phyloP scores from a whole-genome alignment of 2,329 filamentous ascomycete species.

The Polychaeton citri region DNA sequence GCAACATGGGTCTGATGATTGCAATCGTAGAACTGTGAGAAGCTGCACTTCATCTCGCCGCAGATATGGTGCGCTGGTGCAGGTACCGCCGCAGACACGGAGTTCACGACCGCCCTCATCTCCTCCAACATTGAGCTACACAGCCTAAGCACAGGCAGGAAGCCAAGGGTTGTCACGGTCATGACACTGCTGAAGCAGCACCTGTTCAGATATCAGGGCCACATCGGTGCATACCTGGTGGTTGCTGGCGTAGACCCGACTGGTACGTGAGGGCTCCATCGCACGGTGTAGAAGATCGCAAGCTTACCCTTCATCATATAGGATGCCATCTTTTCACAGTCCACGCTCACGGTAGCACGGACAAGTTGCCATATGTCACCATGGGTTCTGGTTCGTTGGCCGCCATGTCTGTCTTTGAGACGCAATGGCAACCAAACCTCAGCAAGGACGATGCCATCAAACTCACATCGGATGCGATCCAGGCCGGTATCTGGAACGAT shows the following conservation, averaged over 20 bases:
- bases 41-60: slow-evolving; percentile 95
- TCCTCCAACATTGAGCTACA: slow-evolving; percentile 98
- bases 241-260: slow-evolving; percentile 95
- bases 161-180: slow-evolving; percentile 93
- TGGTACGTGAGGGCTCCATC: slow-evolving; percentile 38
- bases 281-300: background rate
- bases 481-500: slow-evolving; percentile 98
- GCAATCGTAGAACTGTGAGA: slow-evolving; percentile 74
- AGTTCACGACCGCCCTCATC: slow-evolving; percentile 97
- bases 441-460: slow-evolving; percentile 70
- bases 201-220: slow-evolving; percentile 93
- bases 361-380: slow-evolving; percentile 97
- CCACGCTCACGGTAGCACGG: slow-evolving; percentile 93
- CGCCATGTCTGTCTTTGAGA: slow-evolving; percentile 97
- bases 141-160: slow-evolving; percentile 87
- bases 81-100: slow-evolving; percentile 93
- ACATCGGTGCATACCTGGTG: slow-evolving; percentile 96
- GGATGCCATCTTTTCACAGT: slow-evolving; percentile 77
- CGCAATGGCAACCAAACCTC: slow-evolving; percentile 73
- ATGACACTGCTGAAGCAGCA: slow-evolving; percentile 99
- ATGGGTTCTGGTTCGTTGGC: slow-evolving; percentile 95
- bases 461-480: slow-evolving; percentile 73
- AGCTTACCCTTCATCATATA: background rate
- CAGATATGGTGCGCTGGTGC: slow-evolving; percentile 99
- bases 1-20: background rate